These are phyloP conservation scores for Globisporangium spiculum DNA, from an alignment of 352 stramenopile genomes.

Conservation along the genomic window DNA sequence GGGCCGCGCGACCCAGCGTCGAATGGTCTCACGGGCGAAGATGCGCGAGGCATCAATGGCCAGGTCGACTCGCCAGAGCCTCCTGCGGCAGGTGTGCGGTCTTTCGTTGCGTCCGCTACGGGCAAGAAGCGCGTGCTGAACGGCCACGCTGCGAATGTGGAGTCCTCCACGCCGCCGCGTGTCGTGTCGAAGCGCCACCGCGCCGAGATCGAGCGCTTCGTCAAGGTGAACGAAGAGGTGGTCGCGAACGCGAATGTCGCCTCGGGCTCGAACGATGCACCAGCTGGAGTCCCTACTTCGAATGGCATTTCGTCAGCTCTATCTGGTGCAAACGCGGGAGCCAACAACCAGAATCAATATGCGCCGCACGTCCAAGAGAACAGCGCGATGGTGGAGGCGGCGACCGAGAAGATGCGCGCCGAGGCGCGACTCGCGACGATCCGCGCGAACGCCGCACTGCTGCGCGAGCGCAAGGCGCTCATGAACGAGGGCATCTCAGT, in stretches of 20 bases:
- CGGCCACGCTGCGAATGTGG: constrained; percentile 4
- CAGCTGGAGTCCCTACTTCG: not conserved
- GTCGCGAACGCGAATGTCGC: not conserved
- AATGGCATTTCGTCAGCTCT: not conserved
- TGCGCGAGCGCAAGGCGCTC: constrained; percentile 21
- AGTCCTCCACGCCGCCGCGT: constrained; percentile 1
- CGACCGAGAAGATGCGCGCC: constrained; percentile 17
- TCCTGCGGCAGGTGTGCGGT: constrained; percentile 8
- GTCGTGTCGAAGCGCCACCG: constrained; percentile 15
- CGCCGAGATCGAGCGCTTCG: constrained; percentile 17
- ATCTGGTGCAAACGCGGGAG: not conserved
- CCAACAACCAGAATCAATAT: not conserved
- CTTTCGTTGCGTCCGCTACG: not conserved
- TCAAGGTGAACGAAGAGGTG: constrained; percentile 10
- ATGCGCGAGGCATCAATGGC: not conserved
- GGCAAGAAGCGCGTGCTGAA: constrained; percentile 18
- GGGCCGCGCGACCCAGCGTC: not conserved
- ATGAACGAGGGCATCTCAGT: constrained; percentile 18
- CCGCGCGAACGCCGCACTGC: constrained; percentile 16
- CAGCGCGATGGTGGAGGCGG: constrained; percentile 16
- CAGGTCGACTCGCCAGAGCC: not conserved
- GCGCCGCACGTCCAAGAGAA: constrained; percentile 10
- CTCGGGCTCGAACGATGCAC: not conserved
- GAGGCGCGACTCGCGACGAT: constrained; percentile 20
- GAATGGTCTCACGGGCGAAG: not conserved